These are phyloP conservation scores for Fibroporia radiculosa DNA, from an alignment of 768 basidiomycete species.

Conservation along the genomic window DNA sequence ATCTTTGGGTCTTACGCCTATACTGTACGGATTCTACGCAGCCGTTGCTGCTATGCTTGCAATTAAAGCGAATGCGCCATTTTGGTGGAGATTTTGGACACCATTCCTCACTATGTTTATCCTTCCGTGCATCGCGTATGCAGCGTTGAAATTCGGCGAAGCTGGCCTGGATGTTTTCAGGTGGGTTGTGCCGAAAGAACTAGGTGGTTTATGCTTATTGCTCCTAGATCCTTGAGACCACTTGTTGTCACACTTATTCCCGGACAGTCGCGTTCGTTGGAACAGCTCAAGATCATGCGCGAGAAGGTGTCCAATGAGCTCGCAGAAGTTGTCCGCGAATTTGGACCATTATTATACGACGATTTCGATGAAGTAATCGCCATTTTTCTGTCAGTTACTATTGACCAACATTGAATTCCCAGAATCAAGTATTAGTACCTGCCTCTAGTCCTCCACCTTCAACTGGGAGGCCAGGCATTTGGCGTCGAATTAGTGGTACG, in stretches of 20 bases:
- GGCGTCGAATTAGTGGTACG: conserved; percentile 64
- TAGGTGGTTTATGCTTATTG: background rate
- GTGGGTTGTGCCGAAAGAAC: conserved; percentile 44
- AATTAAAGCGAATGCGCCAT: conserved; percentile 53
- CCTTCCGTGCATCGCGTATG: conserved; percentile 84
- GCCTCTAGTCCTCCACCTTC: conserved; percentile 80
- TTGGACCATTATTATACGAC: conserved; percentile 79
- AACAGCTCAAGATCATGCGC: conserved; percentile 68
- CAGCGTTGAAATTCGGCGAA: conserved; percentile 94
- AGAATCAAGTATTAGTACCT: conserved; percentile 77
- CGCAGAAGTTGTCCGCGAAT: conserved; percentile 75
- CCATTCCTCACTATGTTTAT: conserved; percentile 68
- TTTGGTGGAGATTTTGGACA: conserved; percentile 60
- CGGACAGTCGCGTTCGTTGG: conserved; percentile 76
- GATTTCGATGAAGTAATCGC: conserved; percentile 72
- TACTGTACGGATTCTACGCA: conserved; percentile 81
- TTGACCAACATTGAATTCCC: background rate
- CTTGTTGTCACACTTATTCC: conserved; percentile 82
- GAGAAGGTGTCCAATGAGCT: conserved; percentile 76
- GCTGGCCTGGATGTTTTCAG: conserved; percentile 96
- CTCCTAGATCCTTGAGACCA: conserved; percentile 74
- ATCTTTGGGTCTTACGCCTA: conserved; percentile 82
- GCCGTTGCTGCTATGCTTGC: conserved; percentile 70
- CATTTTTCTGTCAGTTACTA: background rate
- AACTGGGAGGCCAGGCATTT: conserved; percentile 61